Conservation (phyloP, 805 yeast genomes). For the Kazachstania viticola region DNA sequence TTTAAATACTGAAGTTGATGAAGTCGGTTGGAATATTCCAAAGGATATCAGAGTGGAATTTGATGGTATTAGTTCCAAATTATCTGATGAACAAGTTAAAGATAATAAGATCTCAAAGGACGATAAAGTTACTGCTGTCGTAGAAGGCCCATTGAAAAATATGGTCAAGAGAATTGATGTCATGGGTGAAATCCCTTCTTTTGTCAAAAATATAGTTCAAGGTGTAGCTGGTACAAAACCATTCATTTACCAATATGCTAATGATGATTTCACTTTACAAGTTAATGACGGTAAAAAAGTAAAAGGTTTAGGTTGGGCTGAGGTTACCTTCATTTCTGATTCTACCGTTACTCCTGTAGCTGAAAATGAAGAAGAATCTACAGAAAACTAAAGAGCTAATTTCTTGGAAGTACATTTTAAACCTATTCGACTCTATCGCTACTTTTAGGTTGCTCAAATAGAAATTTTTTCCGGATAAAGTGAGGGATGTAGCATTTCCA, state of each 20-base stretch:
- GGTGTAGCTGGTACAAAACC: conserved; percentile 96
- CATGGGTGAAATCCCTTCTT: conserved; percentile 91
- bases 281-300: conserved; percentile 11
- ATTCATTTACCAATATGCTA: conserved; percentile 86
- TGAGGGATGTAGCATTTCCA: too few relatives aligned
- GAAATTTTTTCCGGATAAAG: too few relatives aligned
- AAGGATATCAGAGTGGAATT: conserved; percentile 47
- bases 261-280: conserved; percentile 30
- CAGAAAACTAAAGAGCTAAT: too few relatives aligned
- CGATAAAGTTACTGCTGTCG: conserved; percentile 34
- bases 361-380: too few relatives aligned
- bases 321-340: conserved; percentile 26
- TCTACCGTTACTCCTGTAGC: conserved; percentile 18
- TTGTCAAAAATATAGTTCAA: conserved; percentile 84
- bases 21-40: conserved; percentile 90
- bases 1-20: conserved; percentile 45
- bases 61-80: conserved; percentile 36
- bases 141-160: conserved; percentile 48
- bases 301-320: conserved; percentile 25
- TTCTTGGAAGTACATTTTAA: too few relatives aligned
- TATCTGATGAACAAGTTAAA: conserved; percentile 33
- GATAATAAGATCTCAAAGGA: conserved; percentile 15
- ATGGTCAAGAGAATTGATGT: conserved; percentile 90
- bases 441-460: too few relatives aligned
- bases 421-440: too few relatives aligned